Evolutionary conservation across 2,329 filamentous ascomycete species (phyloP).

Genomic region (Sclerotinia nivalis): DNA sequence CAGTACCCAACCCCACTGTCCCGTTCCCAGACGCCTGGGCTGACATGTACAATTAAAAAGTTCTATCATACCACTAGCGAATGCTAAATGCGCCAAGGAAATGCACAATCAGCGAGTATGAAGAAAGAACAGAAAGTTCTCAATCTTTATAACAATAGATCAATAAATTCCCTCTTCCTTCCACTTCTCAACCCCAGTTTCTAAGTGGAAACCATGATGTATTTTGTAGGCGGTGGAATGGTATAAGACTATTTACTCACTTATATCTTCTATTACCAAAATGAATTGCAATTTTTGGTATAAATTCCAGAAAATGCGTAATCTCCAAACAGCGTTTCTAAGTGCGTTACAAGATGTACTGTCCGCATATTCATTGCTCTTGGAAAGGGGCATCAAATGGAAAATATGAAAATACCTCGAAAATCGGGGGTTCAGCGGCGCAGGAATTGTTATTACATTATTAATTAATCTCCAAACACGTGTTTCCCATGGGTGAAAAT

Average conservation of each 20-base stretch:
- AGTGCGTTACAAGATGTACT: background rate
- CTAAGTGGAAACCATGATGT: background rate
- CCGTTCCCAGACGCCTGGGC: background rate
- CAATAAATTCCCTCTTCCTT: background rate
- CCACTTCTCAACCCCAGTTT: background rate
- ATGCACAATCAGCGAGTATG: background rate
- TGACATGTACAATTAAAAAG: background rate
- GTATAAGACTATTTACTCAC: background rate
- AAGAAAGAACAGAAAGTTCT: background rate
- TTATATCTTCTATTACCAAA: background rate
- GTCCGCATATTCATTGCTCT: background rate
- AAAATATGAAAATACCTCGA: background rate
- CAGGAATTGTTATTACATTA: background rate
- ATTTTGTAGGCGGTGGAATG: background rate
- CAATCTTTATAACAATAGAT: conserved; percentile 5
- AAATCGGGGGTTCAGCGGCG: background rate
- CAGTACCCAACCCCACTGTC: conserved; percentile 7
- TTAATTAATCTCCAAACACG: background rate
- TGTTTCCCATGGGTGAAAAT: background rate
- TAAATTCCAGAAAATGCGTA: conserved; percentile 1
- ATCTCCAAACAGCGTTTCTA: background rate
- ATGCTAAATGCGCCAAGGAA: background rate
- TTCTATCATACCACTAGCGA: background rate
- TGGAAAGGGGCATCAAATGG: background rate
- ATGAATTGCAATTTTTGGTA: background rate